Conservation (phyloP, 441 rosid genomes). For the Capsella rubella region DNA sequence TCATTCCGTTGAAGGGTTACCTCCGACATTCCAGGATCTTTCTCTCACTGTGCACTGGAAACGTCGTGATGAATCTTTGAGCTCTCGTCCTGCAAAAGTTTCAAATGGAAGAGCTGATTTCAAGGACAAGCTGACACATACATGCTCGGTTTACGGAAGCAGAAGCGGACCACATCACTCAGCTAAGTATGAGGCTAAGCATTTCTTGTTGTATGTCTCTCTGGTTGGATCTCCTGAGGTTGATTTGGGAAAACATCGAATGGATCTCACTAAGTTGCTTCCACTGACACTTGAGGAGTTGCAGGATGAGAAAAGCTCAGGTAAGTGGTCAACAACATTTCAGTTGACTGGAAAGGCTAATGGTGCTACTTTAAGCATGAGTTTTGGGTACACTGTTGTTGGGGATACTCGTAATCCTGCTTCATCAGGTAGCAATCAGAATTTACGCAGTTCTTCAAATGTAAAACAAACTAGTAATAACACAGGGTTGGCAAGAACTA, state of each 20-base stretch:
- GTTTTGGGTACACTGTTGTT: conserved; percentile 85
- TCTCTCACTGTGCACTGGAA: conserved; percentile 86
- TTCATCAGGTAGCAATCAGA: conserved; percentile 50
- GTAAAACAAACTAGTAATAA: conserved; percentile 48
- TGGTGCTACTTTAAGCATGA: conserved; percentile 79
- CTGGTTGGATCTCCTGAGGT: conserved; percentile 65
- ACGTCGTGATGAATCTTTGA: conserved; percentile 75
- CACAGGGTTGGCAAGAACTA: conserved; percentile 46
- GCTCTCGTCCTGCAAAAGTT: conserved; percentile 70
- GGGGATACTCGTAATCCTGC: conserved; percentile 55
- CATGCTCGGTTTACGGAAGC: conserved; percentile 80
- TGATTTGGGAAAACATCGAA: conserved; percentile 94
- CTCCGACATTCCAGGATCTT: conserved; percentile 59
- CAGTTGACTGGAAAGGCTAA: conserved; percentile 80
- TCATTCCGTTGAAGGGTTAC: conserved; percentile 76
- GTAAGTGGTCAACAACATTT: conserved; percentile 93
- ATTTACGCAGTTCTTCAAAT: conserved; percentile 46
- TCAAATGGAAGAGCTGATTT: conserved; percentile 68
- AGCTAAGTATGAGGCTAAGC: conserved; percentile 93
- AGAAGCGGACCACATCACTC: conserved; percentile 88
- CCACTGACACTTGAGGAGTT: conserved; percentile 92
- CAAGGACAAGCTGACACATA: conserved; percentile 76
- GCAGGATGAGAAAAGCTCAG: conserved; percentile 89
- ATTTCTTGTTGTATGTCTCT: conserved; percentile 81
- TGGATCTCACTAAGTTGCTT: conserved; percentile 90